Percentiles rank a stretch among this genome's conserved stretches.
Evolutionary conservation across 371 early-diverging fungal species (phyloP).

Genomic region (Sporodiniella umbellata): DNA sequence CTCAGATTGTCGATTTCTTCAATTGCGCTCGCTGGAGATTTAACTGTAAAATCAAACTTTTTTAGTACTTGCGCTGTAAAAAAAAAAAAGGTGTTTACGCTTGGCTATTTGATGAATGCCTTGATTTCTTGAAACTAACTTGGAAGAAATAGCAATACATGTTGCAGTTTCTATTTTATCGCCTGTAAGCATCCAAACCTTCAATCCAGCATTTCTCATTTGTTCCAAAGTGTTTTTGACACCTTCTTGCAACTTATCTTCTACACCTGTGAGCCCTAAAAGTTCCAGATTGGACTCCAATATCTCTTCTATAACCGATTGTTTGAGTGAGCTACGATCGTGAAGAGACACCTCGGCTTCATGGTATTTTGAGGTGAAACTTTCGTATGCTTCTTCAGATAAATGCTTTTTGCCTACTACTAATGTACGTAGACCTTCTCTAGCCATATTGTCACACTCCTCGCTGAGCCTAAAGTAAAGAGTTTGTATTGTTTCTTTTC

Average conservation of each 20-base stretch:
- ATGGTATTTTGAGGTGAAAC: slow-evolving; percentile 66
- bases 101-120: slow-evolving; percentile 73
- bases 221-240: slow-evolving; percentile 92
- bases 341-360: slow-evolving; percentile 73
- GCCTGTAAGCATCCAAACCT: slow-evolving; percentile 99
- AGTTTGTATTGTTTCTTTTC: background rate
- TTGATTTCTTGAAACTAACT: slow-evolving; percentile 89
- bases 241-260: slow-evolving; percentile 97
- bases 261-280: slow-evolving; percentile 98
- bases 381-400: slow-evolving; percentile 68
- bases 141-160: slow-evolving; percentile 93
- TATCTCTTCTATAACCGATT: slow-evolving; percentile 60
- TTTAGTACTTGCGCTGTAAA: background rate
- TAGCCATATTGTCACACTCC: slow-evolving; percentile 98
- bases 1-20: slow-evolving; percentile 67
- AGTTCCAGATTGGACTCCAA: slow-evolving; percentile 91
- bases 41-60: slow-evolving; percentile 42
- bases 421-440: slow-evolving; percentile 98
- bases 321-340: slow-evolving; percentile 71
- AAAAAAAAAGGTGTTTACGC: slow-evolving; percentile 29
- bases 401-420: slow-evolving; percentile 90
- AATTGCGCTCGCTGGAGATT: slow-evolving; percentile 49
- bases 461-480: slow-evolving; percentile 73
- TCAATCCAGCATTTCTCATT: slow-evolving; percentile 94
- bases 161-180: slow-evolving; percentile 99